Percentiles rank a stretch among this genome's conserved stretches.
These are phyloP conservation scores for Aspergillus fijiensis DNA, from an alignment of 2,329 filamentous ascomycete genomes.

Conservation along the genomic window DNA sequence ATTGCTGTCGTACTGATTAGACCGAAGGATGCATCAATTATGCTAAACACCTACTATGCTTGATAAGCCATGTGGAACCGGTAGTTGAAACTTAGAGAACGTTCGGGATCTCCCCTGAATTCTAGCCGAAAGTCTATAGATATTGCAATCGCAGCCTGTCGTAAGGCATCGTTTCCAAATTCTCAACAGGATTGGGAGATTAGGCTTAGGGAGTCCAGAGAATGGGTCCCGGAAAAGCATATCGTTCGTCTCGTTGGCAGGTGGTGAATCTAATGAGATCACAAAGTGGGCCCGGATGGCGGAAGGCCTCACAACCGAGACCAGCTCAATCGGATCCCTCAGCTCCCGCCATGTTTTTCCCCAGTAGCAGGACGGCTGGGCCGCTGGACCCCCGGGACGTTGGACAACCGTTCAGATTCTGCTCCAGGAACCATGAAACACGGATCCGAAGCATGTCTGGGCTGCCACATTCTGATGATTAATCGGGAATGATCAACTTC, in stretches of 20 bases:
- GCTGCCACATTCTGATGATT: no score
- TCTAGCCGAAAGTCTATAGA: background rate
- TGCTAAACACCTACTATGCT: background rate
- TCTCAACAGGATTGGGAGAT: background rate
- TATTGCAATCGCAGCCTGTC: background rate
- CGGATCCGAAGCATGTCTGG: no score
- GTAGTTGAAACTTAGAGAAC: background rate
- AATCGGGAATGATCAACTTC: no score
- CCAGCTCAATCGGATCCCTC: background rate
- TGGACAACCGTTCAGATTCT: no score
- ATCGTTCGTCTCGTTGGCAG: background rate
- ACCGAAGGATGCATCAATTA: background rate
- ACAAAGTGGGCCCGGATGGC: background rate
- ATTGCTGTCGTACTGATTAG: background rate
- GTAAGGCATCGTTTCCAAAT: background rate
- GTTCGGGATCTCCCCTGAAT: background rate
- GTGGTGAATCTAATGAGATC: background rate
- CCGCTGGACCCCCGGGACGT: no score
- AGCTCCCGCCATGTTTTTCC: background rate
- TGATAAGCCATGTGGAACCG: background rate
- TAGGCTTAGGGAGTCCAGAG: background rate
- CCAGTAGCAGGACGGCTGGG: no score
- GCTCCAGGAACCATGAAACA: no score
- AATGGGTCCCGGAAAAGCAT: background rate
- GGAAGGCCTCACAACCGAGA: background rate